Evolutionary conservation across 2,329 filamentous ascomycete genomes (phyloP).

Genomic region (Zymoseptoria brevis): DNA sequence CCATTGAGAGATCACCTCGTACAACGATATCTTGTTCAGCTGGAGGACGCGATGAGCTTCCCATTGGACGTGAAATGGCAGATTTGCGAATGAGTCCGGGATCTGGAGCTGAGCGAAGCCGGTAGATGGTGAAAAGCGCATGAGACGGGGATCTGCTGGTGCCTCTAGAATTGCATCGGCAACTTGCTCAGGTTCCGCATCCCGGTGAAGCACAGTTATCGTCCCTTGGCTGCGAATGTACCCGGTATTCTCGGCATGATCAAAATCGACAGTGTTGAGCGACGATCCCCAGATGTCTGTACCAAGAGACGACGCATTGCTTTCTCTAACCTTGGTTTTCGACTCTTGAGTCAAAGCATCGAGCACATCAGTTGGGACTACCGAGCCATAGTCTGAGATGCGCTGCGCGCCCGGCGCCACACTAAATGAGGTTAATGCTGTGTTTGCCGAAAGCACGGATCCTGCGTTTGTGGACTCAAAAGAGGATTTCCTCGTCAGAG

Average conservation of each 20-base stretch:
- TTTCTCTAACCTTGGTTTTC: neutral
- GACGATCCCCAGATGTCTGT: conserved; percentile 1
- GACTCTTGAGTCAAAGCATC: neutral
- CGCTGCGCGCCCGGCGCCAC: neutral
- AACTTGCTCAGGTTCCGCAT: neutral
- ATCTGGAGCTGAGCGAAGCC: conserved; percentile 13
- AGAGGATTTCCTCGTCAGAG: neutral
- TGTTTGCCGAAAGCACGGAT: conserved; percentile 1
- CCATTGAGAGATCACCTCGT: conserved; percentile 9
- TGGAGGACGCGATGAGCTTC: conserved; percentile 19
- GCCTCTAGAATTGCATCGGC: neutral
- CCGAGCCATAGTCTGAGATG: neutral
- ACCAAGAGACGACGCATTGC: neutral
- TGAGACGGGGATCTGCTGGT: neutral
- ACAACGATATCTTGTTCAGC: conserved; percentile 4
- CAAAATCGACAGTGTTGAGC: neutral
- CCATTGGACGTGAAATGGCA: conserved; percentile 16
- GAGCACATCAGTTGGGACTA: neutral
- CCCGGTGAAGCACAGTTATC: neutral
- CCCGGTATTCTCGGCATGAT: neutral
- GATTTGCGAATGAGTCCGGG: conserved; percentile 5
- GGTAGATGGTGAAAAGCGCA: neutral
- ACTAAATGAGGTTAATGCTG: conserved; percentile 12
- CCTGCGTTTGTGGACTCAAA: neutral
- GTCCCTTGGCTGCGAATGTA: neutral